A percentile compares a stretch with the other conserved stretches of the same genome.
These are phyloP conservation scores for Mycena vulgaris DNA, from an alignment of 768 basidiomycete species.

Conservation along the genomic window DNA sequence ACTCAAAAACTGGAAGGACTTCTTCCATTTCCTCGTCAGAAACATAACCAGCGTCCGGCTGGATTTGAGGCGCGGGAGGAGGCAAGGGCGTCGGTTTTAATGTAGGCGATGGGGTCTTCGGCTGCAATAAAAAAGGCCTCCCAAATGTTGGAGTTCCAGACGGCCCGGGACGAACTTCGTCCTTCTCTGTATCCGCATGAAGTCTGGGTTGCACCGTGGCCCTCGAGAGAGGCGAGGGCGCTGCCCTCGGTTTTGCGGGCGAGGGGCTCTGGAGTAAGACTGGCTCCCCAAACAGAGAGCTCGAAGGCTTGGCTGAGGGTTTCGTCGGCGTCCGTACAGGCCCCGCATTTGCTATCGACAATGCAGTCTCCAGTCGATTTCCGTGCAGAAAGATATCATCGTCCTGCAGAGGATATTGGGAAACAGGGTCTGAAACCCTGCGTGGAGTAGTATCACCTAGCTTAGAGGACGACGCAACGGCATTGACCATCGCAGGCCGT, in stretches of 20 bases:
- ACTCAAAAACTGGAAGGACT: slow-evolving; percentile 32
- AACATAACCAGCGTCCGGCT: background rate
- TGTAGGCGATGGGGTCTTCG: background rate
- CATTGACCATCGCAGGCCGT: slow-evolving; percentile 32
- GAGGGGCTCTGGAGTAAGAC: slow-evolving; percentile 16
- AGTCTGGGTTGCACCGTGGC: background rate
- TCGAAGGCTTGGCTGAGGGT: slow-evolving; percentile 3
- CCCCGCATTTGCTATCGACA: slow-evolving; percentile 77
- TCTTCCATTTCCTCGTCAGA: slow-evolving; percentile 58
- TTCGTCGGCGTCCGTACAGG: slow-evolving; percentile 47
- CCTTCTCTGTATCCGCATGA: background rate
- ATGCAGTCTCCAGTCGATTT: slow-evolving; percentile 74
- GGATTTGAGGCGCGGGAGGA: background rate
- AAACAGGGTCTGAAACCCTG: slow-evolving; percentile 16
- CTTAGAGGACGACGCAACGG: slow-evolving; percentile 38
- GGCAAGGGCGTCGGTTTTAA: background rate
- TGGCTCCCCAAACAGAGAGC: slow-evolving; percentile 29
- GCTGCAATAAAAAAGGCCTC: slow-evolving; percentile 12
- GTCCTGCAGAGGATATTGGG: slow-evolving; percentile 41
- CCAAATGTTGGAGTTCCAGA: slow-evolving; percentile 6
- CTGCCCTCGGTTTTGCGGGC: slow-evolving; percentile 3
- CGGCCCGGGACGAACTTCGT: background rate
- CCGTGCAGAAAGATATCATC: slow-evolving; percentile 64
- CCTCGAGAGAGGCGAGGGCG: slow-evolving; percentile 5
- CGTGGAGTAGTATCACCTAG: slow-evolving; percentile 19